phyloP scores from a whole-genome alignment of 176 grass and related monocot species.

The Miscanthus lutarioriparius region DNA sequence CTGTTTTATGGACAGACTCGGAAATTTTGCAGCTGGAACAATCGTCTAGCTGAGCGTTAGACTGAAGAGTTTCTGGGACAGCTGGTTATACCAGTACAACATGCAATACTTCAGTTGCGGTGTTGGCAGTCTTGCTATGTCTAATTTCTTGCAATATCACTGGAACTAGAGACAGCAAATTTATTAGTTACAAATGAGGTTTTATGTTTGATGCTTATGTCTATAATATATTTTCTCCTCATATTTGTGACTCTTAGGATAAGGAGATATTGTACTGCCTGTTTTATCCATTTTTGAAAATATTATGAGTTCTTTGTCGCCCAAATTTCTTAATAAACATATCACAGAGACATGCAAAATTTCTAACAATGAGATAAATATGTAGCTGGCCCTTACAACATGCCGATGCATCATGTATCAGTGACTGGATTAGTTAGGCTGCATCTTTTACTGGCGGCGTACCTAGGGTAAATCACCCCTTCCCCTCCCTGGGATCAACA shows the following conservation, averaged over 20 bases:
- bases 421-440: neutral
- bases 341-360: neutral
- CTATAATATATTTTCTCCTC: constrained; percentile 7
- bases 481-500: neutral
- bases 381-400: neutral
- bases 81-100: neutral
- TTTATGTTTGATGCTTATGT: constrained; percentile 21
- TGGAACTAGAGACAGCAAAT: constrained; percentile 9
- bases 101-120: constrained; percentile 12
- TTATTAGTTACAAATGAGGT: constrained; percentile 25
- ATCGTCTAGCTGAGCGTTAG: constrained; percentile 2
- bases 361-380: constrained; percentile 10
- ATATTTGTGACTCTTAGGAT: constrained; percentile 26
- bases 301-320: constrained; percentile 4
- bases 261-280: neutral
- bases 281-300: neutral
- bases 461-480: neutral
- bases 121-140: constrained; percentile 22
- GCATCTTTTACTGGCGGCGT: neutral
- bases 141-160: constrained; percentile 36
- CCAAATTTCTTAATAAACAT: neutral
- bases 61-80: constrained; percentile 30
- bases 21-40: constrained; percentile 17
- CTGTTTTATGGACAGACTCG: constrained; percentile 28
- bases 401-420: constrained; percentile 2